These are phyloP conservation scores for Podospora pseudopauciseta DNA, from an alignment of 495 filamentous ascomycete species.

Conservation along the genomic window DNA sequence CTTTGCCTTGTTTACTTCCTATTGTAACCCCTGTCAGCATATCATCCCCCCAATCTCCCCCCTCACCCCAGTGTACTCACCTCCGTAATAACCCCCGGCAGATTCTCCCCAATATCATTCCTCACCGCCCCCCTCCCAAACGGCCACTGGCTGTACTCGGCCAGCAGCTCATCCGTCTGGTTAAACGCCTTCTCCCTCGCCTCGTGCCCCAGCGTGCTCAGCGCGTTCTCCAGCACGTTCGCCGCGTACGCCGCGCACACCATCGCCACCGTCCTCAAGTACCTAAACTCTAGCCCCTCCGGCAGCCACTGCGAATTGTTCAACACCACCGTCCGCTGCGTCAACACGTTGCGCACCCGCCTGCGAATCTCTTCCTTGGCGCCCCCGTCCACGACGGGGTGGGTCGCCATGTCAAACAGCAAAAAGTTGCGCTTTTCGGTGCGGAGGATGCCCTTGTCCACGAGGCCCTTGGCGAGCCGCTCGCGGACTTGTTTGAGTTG, in stretches of 20 bases:
- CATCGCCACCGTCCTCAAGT: constrained; percentile 87
- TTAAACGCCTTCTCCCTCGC: constrained; percentile 89
- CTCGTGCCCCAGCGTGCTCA: constrained; percentile 90
- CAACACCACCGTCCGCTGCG: constrained; percentile 88
- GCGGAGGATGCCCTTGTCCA: constrained; percentile 96
- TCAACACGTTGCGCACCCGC: constrained; percentile 88
- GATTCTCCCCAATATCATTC: constrained; percentile 84
- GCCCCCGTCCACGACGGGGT: constrained; percentile 94
- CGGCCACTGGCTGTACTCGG: constrained; percentile 95
- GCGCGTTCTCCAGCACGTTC: constrained; percentile 96
- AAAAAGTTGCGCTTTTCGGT: constrained; percentile 99
- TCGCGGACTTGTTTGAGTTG: constrained; percentile 99
- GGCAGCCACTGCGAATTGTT: constrained; percentile 80
- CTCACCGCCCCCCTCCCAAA: constrained; percentile 77
- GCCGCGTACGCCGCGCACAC: constrained; percentile 97
- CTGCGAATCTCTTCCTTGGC: constrained; percentile 96
- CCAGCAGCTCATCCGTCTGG: constrained; percentile 92
- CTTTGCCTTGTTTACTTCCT: constrained; percentile 75
- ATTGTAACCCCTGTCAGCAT: neutral
- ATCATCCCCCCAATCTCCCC: neutral
- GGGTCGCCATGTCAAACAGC: constrained; percentile 99
- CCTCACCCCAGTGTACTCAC: constrained; percentile 26
- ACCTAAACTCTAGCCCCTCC: constrained; percentile 89
- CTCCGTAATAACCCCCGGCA: constrained; percentile 83
- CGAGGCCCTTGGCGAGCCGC: constrained; percentile 93